Percentiles rank a stretch among this genome's conserved stretches.
These are phyloP conservation scores for Hyphopichia buzzinii DNA, from an alignment of 1,139 yeast genomes.

Conservation along the genomic window DNA sequence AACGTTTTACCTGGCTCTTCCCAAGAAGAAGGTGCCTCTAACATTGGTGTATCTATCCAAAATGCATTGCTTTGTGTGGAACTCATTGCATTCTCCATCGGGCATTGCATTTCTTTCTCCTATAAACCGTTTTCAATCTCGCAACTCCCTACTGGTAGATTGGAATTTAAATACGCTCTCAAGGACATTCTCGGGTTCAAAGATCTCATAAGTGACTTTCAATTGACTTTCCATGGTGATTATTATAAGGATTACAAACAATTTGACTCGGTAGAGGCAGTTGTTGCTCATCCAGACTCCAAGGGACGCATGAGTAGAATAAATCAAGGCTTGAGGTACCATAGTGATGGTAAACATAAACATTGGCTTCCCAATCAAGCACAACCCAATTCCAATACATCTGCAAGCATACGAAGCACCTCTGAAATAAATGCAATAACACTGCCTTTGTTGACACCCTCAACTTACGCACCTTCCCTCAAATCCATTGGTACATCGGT, in stretches of 20 bases:
- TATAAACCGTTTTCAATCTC: constrained; percentile 67
- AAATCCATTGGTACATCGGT: constrained; percentile 34
- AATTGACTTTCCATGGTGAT: constrained; percentile 68
- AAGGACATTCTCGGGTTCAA: constrained; percentile 74
- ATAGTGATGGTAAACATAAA: constrained; percentile 72
- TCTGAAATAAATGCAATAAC: constrained; percentile 27
- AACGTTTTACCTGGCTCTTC: constrained; percentile 44
- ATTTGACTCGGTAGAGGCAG: constrained; percentile 77
- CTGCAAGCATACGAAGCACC: constrained; percentile 23
- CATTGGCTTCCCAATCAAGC: constrained; percentile 70
- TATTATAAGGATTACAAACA: constrained; percentile 72
- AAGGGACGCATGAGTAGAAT: constrained; percentile 69
- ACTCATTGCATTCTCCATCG: constrained; percentile 78
- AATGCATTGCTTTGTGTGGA: constrained; percentile 82
- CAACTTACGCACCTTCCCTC: constrained; percentile 28
- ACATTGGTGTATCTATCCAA: constrained; percentile 61
- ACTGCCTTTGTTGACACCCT: constrained; percentile 4
- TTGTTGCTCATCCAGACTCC: constrained; percentile 67
- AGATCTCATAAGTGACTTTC: constrained; percentile 78
- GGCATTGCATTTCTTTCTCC: constrained; percentile 86
- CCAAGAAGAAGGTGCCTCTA: constrained; percentile 28
- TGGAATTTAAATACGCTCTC: constrained; percentile 59
- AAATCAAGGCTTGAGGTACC: constrained; percentile 80
- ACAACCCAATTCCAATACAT: constrained; percentile 12
- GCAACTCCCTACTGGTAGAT: constrained; percentile 64